Conservation (phyloP, 306 rosid genomes). For the Lathyrus tuberosus region DNA sequence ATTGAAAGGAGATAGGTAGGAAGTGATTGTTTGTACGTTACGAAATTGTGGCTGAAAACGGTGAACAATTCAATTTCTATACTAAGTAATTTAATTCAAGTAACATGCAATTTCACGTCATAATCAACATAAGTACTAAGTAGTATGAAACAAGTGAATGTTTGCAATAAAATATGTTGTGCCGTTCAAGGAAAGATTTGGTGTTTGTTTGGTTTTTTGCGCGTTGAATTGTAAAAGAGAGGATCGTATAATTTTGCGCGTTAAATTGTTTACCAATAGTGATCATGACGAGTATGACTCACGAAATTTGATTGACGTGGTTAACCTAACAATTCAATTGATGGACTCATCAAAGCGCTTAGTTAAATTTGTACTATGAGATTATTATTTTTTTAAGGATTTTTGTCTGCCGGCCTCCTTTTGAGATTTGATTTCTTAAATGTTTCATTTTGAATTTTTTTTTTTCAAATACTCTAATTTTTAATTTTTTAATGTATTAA, state of each 20-base stretch:
- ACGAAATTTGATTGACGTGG: not conserved
- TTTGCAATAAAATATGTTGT: not conserved
- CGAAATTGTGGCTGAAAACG: constrained; percentile 21
- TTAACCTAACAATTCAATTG: not conserved
- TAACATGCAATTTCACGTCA: constrained; percentile 25
- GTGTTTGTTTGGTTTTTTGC: not conserved
- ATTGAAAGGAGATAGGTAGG: not conserved
- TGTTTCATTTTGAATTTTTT: too few species aligned
- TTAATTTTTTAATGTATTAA: too few species aligned
- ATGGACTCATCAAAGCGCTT: not conserved
- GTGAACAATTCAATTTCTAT: not conserved
- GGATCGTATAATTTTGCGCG: not conserved
- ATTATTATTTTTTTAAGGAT: too few species aligned
- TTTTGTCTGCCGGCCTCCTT: too few species aligned
- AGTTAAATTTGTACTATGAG: not conserved
- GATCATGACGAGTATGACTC: not conserved
- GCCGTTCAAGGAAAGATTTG: constrained; percentile 25
- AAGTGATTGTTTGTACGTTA: not conserved
- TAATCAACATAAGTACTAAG: not conserved
- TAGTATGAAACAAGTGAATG: constrained; percentile 7
- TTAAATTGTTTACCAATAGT: too few species aligned
- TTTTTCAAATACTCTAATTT: too few species aligned
- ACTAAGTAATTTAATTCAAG: not conserved
- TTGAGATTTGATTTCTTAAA: too few species aligned
- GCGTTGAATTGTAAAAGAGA: not conserved